These are phyloP conservation scores for Oryza australiensis DNA, from an alignment of 176 grass and related monocot species.

Conservation along the genomic window DNA sequence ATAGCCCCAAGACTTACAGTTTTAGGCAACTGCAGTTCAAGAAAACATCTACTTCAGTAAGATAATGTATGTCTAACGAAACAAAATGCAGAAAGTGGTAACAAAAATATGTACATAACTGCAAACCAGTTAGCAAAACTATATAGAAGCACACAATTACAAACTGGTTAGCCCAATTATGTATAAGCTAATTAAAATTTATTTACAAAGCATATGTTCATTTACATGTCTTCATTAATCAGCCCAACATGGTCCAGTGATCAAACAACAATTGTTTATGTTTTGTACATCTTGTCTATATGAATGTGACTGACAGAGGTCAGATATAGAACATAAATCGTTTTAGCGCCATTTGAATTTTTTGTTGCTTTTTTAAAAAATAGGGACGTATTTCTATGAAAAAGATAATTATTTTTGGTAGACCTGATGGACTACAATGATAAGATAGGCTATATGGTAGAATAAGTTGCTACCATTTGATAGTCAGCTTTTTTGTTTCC, in stretches of 20 bases:
- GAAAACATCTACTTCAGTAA: background rate
- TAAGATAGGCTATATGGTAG: background rate
- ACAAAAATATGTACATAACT: background rate
- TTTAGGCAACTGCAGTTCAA: slow-evolving; percentile 2
- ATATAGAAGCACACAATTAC: background rate
- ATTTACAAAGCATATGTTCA: background rate
- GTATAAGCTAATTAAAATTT: background rate
- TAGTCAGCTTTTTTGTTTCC: background rate
- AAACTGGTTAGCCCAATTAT: background rate
- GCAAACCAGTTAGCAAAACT: background rate
- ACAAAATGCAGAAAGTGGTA: background rate
- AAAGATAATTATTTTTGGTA: background rate
- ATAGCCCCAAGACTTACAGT: slow-evolving; percentile 6
- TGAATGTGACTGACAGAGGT: background rate
- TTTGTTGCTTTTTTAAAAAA: background rate
- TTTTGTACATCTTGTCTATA: background rate
- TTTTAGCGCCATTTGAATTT: background rate
- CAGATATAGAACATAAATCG: background rate
- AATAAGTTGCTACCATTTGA: background rate
- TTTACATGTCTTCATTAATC: background rate
- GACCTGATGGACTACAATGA: background rate
- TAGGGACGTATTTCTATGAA: background rate
- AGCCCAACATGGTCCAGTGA: background rate
- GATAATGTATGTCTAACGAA: background rate
- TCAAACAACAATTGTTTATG: background rate